Base-by-base conservation (phyloP, 2,329 filamentous ascomycete species). In the Sporothrix pseudoabietina region DNA sequence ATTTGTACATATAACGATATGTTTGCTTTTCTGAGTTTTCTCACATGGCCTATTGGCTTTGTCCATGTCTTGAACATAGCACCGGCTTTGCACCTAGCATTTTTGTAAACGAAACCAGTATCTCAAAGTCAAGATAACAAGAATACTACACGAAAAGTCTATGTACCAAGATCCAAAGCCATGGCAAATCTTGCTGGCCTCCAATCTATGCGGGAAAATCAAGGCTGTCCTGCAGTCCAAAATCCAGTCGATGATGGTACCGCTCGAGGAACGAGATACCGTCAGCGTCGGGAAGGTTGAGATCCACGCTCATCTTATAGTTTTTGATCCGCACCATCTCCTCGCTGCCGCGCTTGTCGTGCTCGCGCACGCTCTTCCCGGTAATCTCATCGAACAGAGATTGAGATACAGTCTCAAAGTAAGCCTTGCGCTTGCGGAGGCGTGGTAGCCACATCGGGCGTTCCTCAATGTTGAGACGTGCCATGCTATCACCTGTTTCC, bases 401-500 rank as follows among this genome's bases (percentile, higher is more conserved):
- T 22, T 9, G 22, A 4, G 44, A 19, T 14, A n/a, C 72, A 8
- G 8, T 35, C 30, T n/a, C 19, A 12, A 65, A 65, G 41, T 41
- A 32, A 19, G 52, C 8, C 19, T 41, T 55, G 71, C 71, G 55
- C 26, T 22, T 65, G 12, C 74, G 73, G 65, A 75, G 69, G 41
- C 41, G 74, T 52, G 77, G 78, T 69, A 79, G 73, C 54, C 72
- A 61, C 35, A 78, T 74, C 10, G 68, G 74, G 4, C 66, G 55
- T 2, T 19, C 7, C 41, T 76, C 75, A 61, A 76, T 75, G 26
- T 77, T 66, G 10, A 44, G 57, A 10, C 69, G 55, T 35, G 75
- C 71, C 41, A 77, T 47, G 49, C 79, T 78, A 54, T 80, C 78
- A 6, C 78, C 79, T 7, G 76, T 79, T 76, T 80, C 79, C 77